These are phyloP conservation scores for Boletus rex-veris DNA, from an alignment of 768 basidiomycete genomes.

Conservation along the genomic window DNA sequence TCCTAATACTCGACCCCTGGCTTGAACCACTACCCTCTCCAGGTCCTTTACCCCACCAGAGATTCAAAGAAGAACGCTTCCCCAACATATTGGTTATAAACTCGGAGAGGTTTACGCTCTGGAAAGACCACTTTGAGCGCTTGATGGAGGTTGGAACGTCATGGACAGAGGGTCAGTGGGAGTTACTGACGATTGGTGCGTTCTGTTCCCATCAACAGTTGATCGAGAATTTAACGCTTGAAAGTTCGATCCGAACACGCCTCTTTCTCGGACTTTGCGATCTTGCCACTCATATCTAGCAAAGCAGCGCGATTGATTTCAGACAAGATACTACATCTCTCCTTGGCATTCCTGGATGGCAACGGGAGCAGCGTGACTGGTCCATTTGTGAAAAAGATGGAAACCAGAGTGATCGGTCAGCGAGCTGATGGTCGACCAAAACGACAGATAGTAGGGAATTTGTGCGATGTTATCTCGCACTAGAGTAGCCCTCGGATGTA, in stretches of 20 bases:
- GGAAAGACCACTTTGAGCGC: conserved; percentile 68
- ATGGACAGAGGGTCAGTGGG: conserved; percentile 49
- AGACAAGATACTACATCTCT: conserved; percentile 22
- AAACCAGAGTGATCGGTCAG: conserved; percentile 19
- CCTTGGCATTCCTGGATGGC: conserved; percentile 24
- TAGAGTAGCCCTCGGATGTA: neutral
- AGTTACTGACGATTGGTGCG: conserved; percentile 50
- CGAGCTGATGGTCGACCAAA: conserved; percentile 24
- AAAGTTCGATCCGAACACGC: conserved; percentile 24
- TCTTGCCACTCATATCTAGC: conserved; percentile 20
- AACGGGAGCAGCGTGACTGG: neutral
- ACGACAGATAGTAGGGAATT: conserved; percentile 20
- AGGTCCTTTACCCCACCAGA: conserved; percentile 37
- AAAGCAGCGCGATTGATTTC: conserved; percentile 19
- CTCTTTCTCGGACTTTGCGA: conserved; percentile 30
- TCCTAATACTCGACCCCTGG: conserved; percentile 80
- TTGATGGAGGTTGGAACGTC: conserved; percentile 48
- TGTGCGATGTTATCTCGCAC: conserved; percentile 23
- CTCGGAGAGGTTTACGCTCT: conserved; percentile 74
- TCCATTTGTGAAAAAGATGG: conserved; percentile 18
- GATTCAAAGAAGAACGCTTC: conserved; percentile 7
- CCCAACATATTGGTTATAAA: conserved; percentile 65
- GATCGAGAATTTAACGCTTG: neutral
- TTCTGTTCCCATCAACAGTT: neutral
- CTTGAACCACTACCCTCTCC: conserved; percentile 68